Evolutionary conservation across 257 asterid genomes (phyloP).

Genomic region (Solanum gandarillasii): DNA sequence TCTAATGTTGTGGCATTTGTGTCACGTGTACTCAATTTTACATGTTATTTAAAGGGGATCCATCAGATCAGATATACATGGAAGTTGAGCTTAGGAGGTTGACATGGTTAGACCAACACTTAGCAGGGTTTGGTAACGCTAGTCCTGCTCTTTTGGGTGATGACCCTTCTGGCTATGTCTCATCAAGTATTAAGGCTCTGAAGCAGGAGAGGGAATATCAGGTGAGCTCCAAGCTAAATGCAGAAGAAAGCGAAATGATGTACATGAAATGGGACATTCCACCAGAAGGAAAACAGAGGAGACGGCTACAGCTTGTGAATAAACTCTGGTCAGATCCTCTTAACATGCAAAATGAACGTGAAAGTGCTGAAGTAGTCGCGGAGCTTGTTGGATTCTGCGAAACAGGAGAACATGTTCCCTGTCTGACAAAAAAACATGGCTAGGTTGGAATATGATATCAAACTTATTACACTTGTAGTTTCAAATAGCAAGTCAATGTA

Average conservation of each 20-base stretch:
- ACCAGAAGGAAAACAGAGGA: conserved; percentile 60
- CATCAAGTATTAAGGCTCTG: conserved; percentile 81
- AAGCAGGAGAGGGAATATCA: conserved; percentile 89
- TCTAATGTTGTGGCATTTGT: conserved; percentile 88
- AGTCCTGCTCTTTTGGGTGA: conserved; percentile 97
- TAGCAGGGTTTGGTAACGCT: too few species aligned
- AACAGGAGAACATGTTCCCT: conserved; percentile 72
- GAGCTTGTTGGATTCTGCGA: conserved; percentile 91
- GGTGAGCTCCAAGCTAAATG: conserved; percentile 56
- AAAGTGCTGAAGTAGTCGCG: conserved; percentile 88
- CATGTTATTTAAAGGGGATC: conserved; percentile 71
- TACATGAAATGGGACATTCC: conserved; percentile 82
- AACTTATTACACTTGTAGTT: conserved; percentile 30
- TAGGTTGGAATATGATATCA: conserved; percentile 78
- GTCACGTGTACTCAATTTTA: conserved; percentile 93
- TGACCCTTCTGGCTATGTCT: conserved; percentile 77
- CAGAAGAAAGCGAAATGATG: conserved; percentile 73
- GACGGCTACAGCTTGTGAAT: conserved; percentile 68
- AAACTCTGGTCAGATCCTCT: conserved; percentile 86
- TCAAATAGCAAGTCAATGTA: background rate
- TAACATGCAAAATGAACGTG: conserved; percentile 61
- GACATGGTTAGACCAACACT: conserved; percentile 86
- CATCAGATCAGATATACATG: conserved; percentile 78
- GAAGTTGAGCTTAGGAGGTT: conserved; percentile 85
- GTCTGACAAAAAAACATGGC: conserved; percentile 81